Evolutionary conservation across 495 filamentous ascomycete species (phyloP).

Genomic region (Hypoxylon crocopeplum): DNA sequence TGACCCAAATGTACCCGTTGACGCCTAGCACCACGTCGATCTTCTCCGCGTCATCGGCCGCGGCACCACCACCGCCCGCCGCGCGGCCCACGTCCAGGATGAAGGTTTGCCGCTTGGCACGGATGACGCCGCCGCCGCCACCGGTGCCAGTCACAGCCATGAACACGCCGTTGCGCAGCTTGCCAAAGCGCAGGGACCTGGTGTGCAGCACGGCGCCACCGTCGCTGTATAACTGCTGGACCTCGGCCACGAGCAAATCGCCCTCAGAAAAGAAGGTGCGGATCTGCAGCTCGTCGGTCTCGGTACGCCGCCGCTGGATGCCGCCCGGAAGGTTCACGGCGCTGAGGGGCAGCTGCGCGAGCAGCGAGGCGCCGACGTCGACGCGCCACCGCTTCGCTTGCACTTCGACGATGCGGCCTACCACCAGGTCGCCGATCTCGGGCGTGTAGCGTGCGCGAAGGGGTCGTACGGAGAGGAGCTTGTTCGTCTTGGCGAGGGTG

Average conservation of each 20-base stretch:
- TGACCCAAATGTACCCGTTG: constrained; percentile 95
- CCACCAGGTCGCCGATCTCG: constrained; percentile 93
- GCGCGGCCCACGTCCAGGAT: constrained; percentile 62
- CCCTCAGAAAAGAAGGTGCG: constrained; percentile 91
- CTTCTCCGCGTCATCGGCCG: constrained; percentile 70
- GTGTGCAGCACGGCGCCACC: constrained; percentile 89
- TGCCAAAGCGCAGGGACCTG: constrained; percentile 88
- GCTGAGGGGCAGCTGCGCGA: constrained; percentile 80
- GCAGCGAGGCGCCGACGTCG: constrained; percentile 83
- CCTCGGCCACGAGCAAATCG: constrained; percentile 87
- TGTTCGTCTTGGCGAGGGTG: constrained; percentile 89
- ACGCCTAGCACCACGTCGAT: constrained; percentile 91
- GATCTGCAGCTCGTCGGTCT: constrained; percentile 94
- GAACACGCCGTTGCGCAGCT: constrained; percentile 91
- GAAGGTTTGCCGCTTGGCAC: constrained; percentile 85
- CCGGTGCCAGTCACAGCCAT: constrained; percentile 80
- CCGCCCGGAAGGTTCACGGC: constrained; percentile 95
- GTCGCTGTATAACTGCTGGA: constrained; percentile 82
- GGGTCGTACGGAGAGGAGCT: constrained; percentile 87
- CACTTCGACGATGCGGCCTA: constrained; percentile 92
- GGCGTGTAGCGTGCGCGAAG: constrained; percentile 93
- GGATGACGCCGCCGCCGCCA: constrained; percentile 80
- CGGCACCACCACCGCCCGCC: constrained; percentile 64
- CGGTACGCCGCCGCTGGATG: constrained; percentile 87
- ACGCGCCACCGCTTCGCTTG: constrained; percentile 91